Percentiles rank a stretch among this genome's conserved stretches.
phyloP scores from a whole-genome alignment of 257 asterid genomes.

The Solanum bulbocastanum region DNA sequence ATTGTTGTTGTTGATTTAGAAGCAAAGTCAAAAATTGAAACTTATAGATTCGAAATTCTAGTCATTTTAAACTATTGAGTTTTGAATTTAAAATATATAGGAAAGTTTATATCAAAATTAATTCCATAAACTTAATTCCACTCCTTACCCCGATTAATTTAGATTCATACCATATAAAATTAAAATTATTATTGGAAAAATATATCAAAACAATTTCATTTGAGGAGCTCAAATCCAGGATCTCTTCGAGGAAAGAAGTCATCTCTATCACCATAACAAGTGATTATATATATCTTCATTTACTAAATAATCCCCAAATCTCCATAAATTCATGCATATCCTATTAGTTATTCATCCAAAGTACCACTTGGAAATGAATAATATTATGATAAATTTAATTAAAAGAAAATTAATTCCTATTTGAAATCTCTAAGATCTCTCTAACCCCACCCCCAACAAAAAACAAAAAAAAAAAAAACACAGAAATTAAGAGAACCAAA shows the following conservation, averaged over 20 bases:
- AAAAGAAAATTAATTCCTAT: background rate
- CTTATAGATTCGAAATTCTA: background rate
- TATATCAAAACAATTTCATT: background rate
- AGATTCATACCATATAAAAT: no score
- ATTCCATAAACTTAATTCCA: no score
- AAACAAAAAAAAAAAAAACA: background rate
- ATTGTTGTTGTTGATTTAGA: background rate
- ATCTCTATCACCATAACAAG: background rate
- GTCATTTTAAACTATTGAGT: background rate
- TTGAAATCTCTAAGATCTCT: background rate
- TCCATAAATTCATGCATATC: background rate
- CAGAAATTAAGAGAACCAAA: background rate
- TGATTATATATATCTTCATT: background rate
- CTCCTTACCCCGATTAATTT: no score
- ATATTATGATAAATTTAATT: background rate
- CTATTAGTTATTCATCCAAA: background rate
- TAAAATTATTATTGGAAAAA: background rate
- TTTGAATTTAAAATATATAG: background rate
- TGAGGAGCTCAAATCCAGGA: fast-evolving
- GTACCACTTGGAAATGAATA: background rate
- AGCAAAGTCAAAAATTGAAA: background rate
- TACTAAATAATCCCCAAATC: background rate
- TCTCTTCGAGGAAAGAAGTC: fast-evolving
- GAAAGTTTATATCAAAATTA: background rate
- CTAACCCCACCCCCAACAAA: background rate